Percentiles rank a stretch among this genome's conserved stretches.
phyloP scores from a whole-genome alignment of 371 early-diverging fungal genomes.

The Choanephora cucurbitarum region DNA sequence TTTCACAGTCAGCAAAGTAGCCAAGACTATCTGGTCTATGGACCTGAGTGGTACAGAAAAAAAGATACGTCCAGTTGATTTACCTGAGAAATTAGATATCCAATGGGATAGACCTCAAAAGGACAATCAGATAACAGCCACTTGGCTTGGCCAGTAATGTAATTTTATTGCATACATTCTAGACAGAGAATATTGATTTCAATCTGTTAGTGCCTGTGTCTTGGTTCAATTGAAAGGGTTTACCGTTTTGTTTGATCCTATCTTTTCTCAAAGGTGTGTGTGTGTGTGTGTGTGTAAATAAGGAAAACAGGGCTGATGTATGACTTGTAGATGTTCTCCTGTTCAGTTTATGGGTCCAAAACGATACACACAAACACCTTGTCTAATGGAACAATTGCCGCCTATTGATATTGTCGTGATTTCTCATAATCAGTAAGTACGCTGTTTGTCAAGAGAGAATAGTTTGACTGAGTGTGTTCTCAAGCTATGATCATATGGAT shows the following conservation, averaged over 20 bases:
- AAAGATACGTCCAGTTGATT: constrained; percentile 8
- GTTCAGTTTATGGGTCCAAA: constrained; percentile 63
- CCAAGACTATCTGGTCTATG: background rate
- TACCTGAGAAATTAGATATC: constrained; percentile 22
- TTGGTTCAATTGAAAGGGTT: constrained; percentile 64
- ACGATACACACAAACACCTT: constrained; percentile 68
- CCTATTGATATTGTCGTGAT: constrained; percentile 72
- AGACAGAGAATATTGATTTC: background rate
- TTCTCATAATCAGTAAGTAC: constrained; percentile 65
- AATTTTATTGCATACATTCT: background rate
- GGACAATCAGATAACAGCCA: constrained; percentile 27
- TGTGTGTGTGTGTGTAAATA: no score
- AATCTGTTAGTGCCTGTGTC: constrained; percentile 52
- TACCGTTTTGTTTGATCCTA: constrained; percentile 74
- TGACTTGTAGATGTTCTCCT: constrained; percentile 58
- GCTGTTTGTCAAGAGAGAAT: no score
- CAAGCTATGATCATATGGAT: constrained; percentile 79
- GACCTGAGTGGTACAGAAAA: background rate
- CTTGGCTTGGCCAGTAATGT: constrained; percentile 48
- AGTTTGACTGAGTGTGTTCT: background rate
- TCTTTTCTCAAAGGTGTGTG: constrained; percentile 59
- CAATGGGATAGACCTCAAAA: constrained; percentile 26
- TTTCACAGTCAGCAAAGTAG: constrained; percentile 1
- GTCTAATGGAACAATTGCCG: constrained; percentile 65
- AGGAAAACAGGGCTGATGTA: no score